Base-by-base conservation (phyloP, 805 yeast species). In the Yarrowia sp. region DNA sequence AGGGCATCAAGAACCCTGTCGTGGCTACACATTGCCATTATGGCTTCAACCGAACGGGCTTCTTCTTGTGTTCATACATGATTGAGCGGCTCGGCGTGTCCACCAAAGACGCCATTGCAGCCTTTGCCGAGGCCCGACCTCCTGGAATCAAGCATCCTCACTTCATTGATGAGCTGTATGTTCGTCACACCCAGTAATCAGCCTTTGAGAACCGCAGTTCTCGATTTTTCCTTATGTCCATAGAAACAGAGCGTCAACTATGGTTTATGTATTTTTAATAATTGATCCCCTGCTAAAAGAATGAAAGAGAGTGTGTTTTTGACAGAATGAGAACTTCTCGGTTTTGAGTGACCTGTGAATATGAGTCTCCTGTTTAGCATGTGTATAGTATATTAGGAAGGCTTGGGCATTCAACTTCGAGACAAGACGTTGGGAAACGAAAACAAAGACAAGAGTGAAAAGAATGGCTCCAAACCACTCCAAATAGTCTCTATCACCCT, bases 131-230 rank as follows among this genome's bases (percentile, higher is more conserved):
- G 0, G 86, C 91, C 3, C 83, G 89, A 72, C 78, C 82, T 12
- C 92, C 93, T 0, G 94, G 94, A 0, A 87, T 90, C 68, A 87
- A 87, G 73, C 95, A 89, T 74, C 89, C 86, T 12, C 94, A 89
- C 75, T 89, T 89, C 74, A 82, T 88, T 15, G 92, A 89, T 76
- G 91, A 88, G 36, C 79, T 90, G 50, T 86, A 88, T 74, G 84
- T 89, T 34, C 76, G 91, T 60, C 88, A 89, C 72, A 74, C 73
- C 9, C 53, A 61, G 44, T 61, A 46, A 14, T 5, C 17, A 7
- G 20, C 36, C 3, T 4, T 6, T 15, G n/a, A 12, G n/a, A 9
- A 14, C 15, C 9, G 15, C 34, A 4, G 30, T 10, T 42, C 30
- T 39, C 9, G 15, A 2, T 17, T 17, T 9, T 36, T 52, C 33